Evolutionary conservation across 2,329 filamentous ascomycete species (phyloP), one percentile per base, ranked within the genome.

Genomic region (Cyclaneusma minus): DNA sequence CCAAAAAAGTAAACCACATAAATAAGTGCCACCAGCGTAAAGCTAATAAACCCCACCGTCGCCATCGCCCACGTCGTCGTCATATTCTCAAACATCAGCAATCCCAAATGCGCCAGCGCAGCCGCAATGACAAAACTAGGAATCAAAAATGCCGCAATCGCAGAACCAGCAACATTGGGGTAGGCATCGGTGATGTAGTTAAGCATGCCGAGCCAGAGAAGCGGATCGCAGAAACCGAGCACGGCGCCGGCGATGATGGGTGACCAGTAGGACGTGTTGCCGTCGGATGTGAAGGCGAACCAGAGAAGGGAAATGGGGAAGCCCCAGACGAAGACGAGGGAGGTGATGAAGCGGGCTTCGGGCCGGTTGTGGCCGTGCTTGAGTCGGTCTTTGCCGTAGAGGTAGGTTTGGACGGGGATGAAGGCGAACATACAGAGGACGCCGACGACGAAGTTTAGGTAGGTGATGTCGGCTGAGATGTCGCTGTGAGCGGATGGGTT

Each of bases 131-230:
- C 25, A 26, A 55, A 56, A n/a, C 47, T 51, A 1, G 54, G 53
- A 28, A 57, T 56, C 24, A 55, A 37, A 41, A 56, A 56, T 2
- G 54, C 52, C 3, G 54, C 52, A 21, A 57, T 51, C 6, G 52
- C 52, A 12, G 47, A 51, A 4, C 41, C 53, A 10, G 52, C 53
- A 6, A 55, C 46, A 33, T 52, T 54, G 16, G 51, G 50, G 26
- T 57, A 57, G 4, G 50, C 43, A 35, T 57, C 41, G 16, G 51
- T 50, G 24, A 55, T 51, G 34, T 57, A 57, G 27, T 52, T 56
- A 22, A 57, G 35, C 52, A 55, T 56, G 25, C 41, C 38, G n/a
- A 56, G 41, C 50, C 51, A 57, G 4, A 56, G 42, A n/a, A 57
- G 33, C 6, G 54, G 52, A 32, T 56, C 52, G 15, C 48, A 51